Base-by-base conservation (phyloP, 1,139 yeast genomes). In the Debaryomyces coudertii region DNA sequence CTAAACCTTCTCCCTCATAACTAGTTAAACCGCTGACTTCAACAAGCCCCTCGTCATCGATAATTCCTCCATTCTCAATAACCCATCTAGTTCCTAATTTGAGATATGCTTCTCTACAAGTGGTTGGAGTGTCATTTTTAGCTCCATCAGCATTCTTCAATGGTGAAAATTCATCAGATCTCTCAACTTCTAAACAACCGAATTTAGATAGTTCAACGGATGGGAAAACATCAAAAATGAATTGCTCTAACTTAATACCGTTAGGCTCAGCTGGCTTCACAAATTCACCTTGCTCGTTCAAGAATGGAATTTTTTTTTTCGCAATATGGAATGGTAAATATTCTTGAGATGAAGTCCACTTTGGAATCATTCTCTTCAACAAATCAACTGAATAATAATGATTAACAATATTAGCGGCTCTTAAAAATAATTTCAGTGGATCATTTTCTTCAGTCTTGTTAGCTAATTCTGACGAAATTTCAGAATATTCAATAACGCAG, bases 361-460 rank as follows among this genome's bases (percentile, higher is more conserved):
- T 60, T 6, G 88, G 85, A 47, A 90, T 74, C 68, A 73, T 73
- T 39, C 69, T 58, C 27, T 71, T 66, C 58, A 95, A 73, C 58
- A 90, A 79, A 23, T 79, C 84, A 42, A 88, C 89, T 5, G 93
- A 85, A 69, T 93, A 95, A 69, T 92, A 95, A 68, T 95, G 99
- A 63, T 95, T 95, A 49, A 93, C 99, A 54, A 95, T 95, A 68
- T 95, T 95, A 20, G 97, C 99, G 6, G 98, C 97, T 56, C 99
- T 79, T 60, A 90, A 79, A 55, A 80, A 81, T 50, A 95, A 75
- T 54, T 85, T 76, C 7, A 74, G 70, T 4, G 69, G 56, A 57
- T 83, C 79, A 12, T 68, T 61, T 9, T 80, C 77, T 36, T 71
- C 77, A 35, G 70, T 70, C 51, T 81, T 83, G 57, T 80, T 81